Conservation (phyloP, 1,139 yeast species). For the Eremothecium cymbalariae region DNA sequence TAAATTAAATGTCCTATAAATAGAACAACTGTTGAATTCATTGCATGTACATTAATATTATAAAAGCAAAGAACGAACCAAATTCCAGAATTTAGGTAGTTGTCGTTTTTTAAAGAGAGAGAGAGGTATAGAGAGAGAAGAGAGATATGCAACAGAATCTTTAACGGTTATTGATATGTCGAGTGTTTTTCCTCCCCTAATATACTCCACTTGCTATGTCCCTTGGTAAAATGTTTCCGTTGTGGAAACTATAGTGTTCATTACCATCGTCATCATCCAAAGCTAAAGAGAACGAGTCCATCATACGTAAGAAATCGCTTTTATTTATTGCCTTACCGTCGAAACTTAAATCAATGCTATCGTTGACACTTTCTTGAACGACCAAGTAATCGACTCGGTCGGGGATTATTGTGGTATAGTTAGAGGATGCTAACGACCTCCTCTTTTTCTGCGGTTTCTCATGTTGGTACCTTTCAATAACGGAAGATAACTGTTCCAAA, state of each 20-base stretch:
- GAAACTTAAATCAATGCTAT: constrained; percentile 34
- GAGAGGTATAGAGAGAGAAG: too few species aligned
- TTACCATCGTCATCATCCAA: constrained; percentile 23
- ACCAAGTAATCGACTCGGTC: constrained; percentile 9
- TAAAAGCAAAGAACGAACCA: too few species aligned
- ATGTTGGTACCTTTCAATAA: constrained; percentile 5
- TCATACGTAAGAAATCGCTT: constrained; percentile 35
- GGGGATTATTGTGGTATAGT: constrained; percentile 2
- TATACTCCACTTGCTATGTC: constrained; percentile 11
- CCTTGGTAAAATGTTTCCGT: constrained; percentile 11
- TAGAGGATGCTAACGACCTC: constrained; percentile 5
- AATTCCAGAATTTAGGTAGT: too few species aligned
- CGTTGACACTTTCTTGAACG: constrained; percentile 16
- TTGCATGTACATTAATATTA: constrained; percentile 1
- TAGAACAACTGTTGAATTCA: constrained; percentile 4
- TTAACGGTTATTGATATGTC: background rate
- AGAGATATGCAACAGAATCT: too few species aligned
- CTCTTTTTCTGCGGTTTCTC: constrained; percentile 3
- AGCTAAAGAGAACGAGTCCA: constrained; percentile 32
- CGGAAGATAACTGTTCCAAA: constrained; percentile 7
- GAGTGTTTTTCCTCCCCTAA: background rate
- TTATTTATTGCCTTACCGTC: constrained; percentile 39
- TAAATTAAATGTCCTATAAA: constrained; percentile 6
- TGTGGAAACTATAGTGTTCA: constrained; percentile 8
- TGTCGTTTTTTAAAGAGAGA: too few species aligned